phyloP scores from a whole-genome alignment of 2,329 filamentous ascomycete species.

The Fusarium burgessii region DNA sequence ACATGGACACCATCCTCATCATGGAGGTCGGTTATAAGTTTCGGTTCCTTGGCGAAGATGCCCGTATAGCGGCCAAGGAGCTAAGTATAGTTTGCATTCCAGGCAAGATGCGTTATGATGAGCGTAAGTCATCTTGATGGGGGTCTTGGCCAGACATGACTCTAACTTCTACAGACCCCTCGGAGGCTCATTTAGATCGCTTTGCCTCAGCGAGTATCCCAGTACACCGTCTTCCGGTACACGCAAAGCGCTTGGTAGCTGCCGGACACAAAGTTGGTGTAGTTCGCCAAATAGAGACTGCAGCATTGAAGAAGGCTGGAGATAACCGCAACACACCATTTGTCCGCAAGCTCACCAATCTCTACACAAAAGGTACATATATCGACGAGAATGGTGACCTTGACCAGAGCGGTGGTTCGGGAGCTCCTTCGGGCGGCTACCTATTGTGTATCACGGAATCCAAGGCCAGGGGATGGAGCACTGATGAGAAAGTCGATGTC shows the following conservation, averaged over 20 bases:
- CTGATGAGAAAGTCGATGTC: constrained; percentile 92
- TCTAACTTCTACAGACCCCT: constrained; percentile 68
- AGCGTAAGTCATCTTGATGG: constrained; percentile 66
- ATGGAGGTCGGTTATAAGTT: constrained; percentile 99
- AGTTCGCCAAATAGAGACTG: constrained; percentile 93
- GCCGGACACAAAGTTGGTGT: constrained; percentile 97
- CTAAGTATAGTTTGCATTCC: constrained; percentile 97
- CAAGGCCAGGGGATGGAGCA: constrained; percentile 80
- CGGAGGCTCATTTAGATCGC: constrained; percentile 89
- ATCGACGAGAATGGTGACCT: constrained; percentile 92
- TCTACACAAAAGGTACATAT: constrained; percentile 98
- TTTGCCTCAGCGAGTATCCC: constrained; percentile 98
- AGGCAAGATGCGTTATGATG: constrained; percentile 93
- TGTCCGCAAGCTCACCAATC: constrained; percentile 89
- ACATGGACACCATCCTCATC: constrained; percentile 89
- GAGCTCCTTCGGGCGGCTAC: constrained; percentile 78
- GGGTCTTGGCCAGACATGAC: not conserved
- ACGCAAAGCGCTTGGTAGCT: constrained; percentile 90
- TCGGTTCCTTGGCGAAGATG: constrained; percentile 96
- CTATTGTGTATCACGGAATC: constrained; percentile 92
- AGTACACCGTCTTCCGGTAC: constrained; percentile 89
- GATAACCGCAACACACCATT: constrained; percentile 96
- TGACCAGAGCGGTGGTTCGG: constrained; percentile 61
- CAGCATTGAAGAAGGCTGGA: constrained; percentile 92
- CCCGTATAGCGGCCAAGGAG: constrained; percentile 87